Evolutionary conservation across 129 eudicot genomes (phyloP).

Genomic region (Rutidosis leptorrhynchoides): DNA sequence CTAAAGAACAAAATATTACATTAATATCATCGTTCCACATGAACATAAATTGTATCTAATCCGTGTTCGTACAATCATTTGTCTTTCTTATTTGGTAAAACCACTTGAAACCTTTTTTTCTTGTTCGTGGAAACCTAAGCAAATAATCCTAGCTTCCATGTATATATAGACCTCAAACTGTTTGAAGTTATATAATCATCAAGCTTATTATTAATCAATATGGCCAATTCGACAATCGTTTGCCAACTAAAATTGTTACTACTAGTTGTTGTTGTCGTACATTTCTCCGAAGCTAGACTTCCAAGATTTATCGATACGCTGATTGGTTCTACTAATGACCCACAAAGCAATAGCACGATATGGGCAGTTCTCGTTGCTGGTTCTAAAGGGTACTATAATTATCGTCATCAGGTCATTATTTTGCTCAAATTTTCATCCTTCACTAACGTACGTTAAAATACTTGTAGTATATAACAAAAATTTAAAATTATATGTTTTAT

Average conservation of each 20-base stretch:
- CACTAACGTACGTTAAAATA: neutral
- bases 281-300: conserved; percentile 19
- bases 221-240: conserved; percentile 5
- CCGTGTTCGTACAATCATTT: neutral
- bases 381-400: neutral
- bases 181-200: neutral
- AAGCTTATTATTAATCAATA: neutral
- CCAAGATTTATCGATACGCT: neutral
- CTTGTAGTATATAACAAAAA: neutral
- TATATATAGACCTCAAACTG: neutral
- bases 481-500: neutral
- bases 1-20: neutral
- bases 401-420: conserved; percentile 8
- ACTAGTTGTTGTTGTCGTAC: neutral
- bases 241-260: conserved; percentile 16
- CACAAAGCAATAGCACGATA: conserved; percentile 10
- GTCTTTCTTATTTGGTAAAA: neutral
- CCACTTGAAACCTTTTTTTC: neutral
- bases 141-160: neutral
- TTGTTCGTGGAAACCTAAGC: conserved; percentile 8
- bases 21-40: conserved; percentile 13
- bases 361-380: conserved; percentile 11
- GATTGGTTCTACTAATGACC: conserved; percentile 16
- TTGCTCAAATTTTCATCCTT: neutral
- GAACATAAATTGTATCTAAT: neutral